Evolutionary conservation across 768 basidiomycete species (phyloP), one percentile per base, ranked within the genome.

Genomic region (Lactarius psammicola): DNA sequence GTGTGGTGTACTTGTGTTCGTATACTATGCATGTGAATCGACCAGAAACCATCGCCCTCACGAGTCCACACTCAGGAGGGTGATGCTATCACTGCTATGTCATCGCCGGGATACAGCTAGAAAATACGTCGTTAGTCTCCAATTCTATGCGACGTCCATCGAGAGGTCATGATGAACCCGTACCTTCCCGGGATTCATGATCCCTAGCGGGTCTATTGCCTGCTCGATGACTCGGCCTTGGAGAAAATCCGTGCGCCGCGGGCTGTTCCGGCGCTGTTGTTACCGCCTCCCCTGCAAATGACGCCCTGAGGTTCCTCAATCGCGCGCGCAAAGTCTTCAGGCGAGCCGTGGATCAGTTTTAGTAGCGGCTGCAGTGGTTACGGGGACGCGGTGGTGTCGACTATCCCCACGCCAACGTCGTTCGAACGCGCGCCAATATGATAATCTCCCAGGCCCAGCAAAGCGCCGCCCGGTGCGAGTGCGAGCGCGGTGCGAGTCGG

Each of bases 181-280:
- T 30, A 86, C 88, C 84, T 94, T 94, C 63, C 90, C 92, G 7
- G 93, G 93, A 73, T 95, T 94, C 69, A 94, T 86, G 51, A 95
- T 74, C 36, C 85, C 84, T 30, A 86, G 74, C 0, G 93, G 93
- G 72, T 94, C 93, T 13, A 93, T 75, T 0, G 85, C 80, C 64
- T 77, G 75, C 75, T 96, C 95, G 69, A 15, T 64, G 46, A 66
- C 66, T 68, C 42, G 62, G 54, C 42, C n/a, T n/a, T n/a, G n/a
- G n/a, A n/a, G 74, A 74, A 59, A 72, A 66, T 1, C 75, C 75
- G 61, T 76, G 73, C 40, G 63, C 65, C 30, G 65, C 31, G 20
- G 74, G 59, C 42, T 71, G 67, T 18, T 68, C 70, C 23, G 63
- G 59, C 26, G 69, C 67, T 0, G 71, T 74, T 53, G 64, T 67